Evolutionary conservation across 2,329 filamentous ascomycete genomes (phyloP), one percentile per base, ranked within the genome.

Genomic region (Cercospora beticola): DNA sequence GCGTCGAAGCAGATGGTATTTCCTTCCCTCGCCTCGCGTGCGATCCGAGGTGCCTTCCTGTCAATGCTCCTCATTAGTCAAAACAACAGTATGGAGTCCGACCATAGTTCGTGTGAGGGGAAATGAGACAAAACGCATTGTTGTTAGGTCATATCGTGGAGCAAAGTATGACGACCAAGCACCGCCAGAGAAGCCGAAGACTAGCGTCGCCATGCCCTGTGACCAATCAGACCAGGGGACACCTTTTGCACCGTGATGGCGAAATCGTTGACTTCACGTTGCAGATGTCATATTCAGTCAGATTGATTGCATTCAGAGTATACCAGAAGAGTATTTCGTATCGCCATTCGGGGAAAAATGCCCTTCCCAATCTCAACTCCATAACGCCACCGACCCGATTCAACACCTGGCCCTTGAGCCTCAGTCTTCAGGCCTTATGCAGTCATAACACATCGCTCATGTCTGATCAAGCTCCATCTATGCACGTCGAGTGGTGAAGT

Each of bases 401-500:
- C 49, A 28, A 54, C 23, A 26, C 49, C 49, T 54, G 49, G 49
- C 23, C 49, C 23, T 54, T 23, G 18, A 8, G 31, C 56, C 56
- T 36, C 56, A 33, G 30, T 18, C 56, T 30, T 36, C 56, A 33
- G 30, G 62, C 62, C 54, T 33, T 28, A 56, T 54, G 46, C 52
- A 36, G 16, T 43, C 46, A 26, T 28, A 18, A 62, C 14, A 30
- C 7, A 30, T 36, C 49, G 43, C 21, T 4, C 14, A 58, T 58
- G 7, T 18, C 56, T 5, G 4, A 26, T 16, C 28, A 18, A 58
- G 16, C 21, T 31, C n/a, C n/a, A 4, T 18, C 30, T 43, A 69
- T n/a, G 67, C 46, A 0, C 60, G 62, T 4, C 67, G 67, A 61
- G 66, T 70, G 23, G 70, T 71, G 36, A 71, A 71, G 62, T 71